Evolutionary conservation across 805 yeast species (phyloP), one percentile per base, ranked within the genome.

Genomic region (Zygosaccharomyces rouxii): DNA sequence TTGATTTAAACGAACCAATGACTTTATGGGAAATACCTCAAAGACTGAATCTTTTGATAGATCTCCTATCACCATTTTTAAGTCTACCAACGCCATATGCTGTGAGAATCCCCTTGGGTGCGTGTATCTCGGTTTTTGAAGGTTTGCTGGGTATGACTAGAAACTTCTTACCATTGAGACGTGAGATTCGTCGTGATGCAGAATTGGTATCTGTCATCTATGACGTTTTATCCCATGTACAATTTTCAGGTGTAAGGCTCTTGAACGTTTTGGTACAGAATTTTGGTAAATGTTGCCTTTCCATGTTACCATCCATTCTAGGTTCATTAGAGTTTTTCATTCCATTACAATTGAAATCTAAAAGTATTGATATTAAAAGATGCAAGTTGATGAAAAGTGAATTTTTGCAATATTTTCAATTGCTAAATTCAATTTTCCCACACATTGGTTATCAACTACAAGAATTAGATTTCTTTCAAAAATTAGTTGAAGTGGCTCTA

Each of bases 21-120:
- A 70, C 84, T 5, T 59, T 85, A 3, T 68, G 76, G 49, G 67
- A 73, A 50, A 73, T 85, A 19, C 75, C 83, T 3, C 66, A 71
- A 35, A 72, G 89, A 61, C 52, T 84, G 9, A 64, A 70, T 9
- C 56, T 76, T 4, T 66, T 86, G 31, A 63, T 74, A 30, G 70
- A 70, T 26, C 49, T 83, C 47, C 45, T 85, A 53, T 54, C 62
- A 49, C 66, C 76, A 2, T 78, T 76, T 49, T 60, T 80, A 29
- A 66, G 74, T 3, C 69, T 79, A 6, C 76, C 79, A 22, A 80
- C 89, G 1, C 79, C 77, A 35, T 74, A 71, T 55, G 70, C 81
- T 10, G 74, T 82, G 7, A 71, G 74, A 52, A 73, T 86, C 6
- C 94, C 95, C 2, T 53, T 87, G 11, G 90, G 92, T 1, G 57